A percentile compares a stretch with the other conserved stretches of the same genome.
phyloP scores from a whole-genome alignment of 2,329 filamentous ascomycete genomes.

The Fusarium odoratissimum region DNA sequence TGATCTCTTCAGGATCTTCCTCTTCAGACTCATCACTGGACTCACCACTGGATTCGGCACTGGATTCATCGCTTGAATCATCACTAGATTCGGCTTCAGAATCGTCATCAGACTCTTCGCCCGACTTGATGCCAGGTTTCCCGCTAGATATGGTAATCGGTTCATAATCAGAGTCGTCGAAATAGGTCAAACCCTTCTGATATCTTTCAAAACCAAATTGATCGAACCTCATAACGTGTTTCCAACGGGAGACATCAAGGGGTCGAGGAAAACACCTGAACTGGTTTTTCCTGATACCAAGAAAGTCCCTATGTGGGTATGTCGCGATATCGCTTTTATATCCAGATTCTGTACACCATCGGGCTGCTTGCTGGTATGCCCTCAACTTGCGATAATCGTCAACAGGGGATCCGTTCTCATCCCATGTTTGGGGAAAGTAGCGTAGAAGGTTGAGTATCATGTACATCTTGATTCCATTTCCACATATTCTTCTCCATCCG shows the following conservation, averaged over 20 bases:
- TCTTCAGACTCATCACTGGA: background rate
- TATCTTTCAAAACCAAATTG: rapidly evolving
- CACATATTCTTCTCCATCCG: background rate
- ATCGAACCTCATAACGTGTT: background rate
- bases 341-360: background rate
- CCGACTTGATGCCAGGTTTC: background rate
- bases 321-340: background rate
- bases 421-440: background rate
- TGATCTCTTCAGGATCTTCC: background rate
- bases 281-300: background rate
- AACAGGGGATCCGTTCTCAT: rapidly evolving
- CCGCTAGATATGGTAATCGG: background rate
- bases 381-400: background rate
- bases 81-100: background rate
- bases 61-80: background rate
- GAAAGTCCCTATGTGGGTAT: conserved; percentile 7
- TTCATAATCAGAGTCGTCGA: background rate
- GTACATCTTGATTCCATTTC: background rate
- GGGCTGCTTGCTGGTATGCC: background rate
- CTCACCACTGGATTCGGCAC: background rate
- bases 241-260: background rate
- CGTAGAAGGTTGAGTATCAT: conserved; percentile 3
- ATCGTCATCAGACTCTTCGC: background rate
- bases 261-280: background rate
- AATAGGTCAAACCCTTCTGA: background rate